Percentiles rank a stretch among this genome's conserved stretches.
Evolutionary conservation across 225 moss, liverwort and hornwort species (phyloP).

Genomic region (Lunularia cruciata): DNA sequence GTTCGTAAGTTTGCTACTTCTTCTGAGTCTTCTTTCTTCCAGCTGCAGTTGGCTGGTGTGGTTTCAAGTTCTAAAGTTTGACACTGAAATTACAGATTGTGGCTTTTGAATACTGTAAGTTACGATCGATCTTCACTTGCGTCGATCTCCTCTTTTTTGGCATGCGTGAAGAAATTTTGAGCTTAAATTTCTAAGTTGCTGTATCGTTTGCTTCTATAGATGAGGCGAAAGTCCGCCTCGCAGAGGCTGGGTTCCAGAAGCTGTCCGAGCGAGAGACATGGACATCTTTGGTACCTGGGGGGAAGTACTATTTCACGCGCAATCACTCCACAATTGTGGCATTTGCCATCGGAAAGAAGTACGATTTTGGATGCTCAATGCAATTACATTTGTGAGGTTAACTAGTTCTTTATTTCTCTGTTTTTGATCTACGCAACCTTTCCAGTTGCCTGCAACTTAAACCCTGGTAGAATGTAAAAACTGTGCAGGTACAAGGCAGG

Average conservation of each 20-base stretch:
- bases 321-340: constrained; percentile 85
- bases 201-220: constrained; percentile 27
- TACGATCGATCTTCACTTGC: neutral
- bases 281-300: constrained; percentile 60
- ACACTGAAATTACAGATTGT: too few relatives aligned
- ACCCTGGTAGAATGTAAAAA: too few relatives aligned
- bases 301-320: constrained; percentile 87
- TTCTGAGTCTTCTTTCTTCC: neutral
- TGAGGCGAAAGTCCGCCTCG: constrained; percentile 67
- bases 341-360: constrained; percentile 82
- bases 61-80: neutral
- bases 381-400: neutral
- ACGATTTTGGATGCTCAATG: constrained; percentile 24
- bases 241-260: constrained; percentile 62
- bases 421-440: too few relatives aligned
- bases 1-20: constrained; percentile 50
- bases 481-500: constrained; percentile 66
- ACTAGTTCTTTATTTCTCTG: neutral
- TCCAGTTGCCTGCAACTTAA: too few relatives aligned
- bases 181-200: neutral
- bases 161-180: too few relatives aligned
- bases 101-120: too few relatives aligned
- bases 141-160: neutral
- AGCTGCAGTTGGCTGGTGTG: neutral
- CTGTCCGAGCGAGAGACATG: constrained; percentile 75